These are phyloP conservation scores for Umbelopsis sp. DNA, from an alignment of 192 early-diverging fungal genomes.

Conservation along the genomic window DNA sequence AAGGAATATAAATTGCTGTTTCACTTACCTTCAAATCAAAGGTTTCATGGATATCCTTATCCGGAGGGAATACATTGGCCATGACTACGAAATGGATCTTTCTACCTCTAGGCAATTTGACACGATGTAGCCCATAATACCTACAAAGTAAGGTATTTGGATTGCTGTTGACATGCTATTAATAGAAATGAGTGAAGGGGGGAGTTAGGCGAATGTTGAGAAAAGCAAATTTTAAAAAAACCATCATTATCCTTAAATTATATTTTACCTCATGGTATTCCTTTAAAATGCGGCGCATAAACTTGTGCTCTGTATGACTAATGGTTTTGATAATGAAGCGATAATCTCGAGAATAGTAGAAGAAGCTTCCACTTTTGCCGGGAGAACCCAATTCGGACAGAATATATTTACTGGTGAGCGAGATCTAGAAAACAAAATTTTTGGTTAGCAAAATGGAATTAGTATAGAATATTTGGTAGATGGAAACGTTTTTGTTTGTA, in stretches of 20 bases:
- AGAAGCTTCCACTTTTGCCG: conserved; percentile 96
- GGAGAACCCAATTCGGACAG: conserved; percentile 95
- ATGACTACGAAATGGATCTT: conserved; percentile 99
- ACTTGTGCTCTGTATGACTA: conserved; percentile 95
- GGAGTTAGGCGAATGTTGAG: background rate
- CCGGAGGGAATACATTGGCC: conserved; percentile 98
- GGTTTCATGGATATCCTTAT: conserved; percentile 96
- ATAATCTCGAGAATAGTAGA: conserved; percentile 98
- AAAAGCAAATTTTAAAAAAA: conserved; percentile 22
- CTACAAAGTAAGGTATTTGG: conserved; percentile 91
- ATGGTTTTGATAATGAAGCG: conserved; percentile 99
- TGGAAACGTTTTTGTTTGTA: background rate
- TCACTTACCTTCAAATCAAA: conserved; percentile 85
- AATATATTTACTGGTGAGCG: conserved; percentile 97
- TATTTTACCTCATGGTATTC: conserved; percentile 73
- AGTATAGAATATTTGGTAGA: background rate
- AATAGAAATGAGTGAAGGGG: background rate
- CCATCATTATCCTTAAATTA: conserved; percentile 26
- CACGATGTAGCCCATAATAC: conserved; percentile 94
- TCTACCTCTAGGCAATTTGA: conserved; percentile 87
- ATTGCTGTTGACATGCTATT: conserved; percentile 79
- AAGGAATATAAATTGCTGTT: background rate
- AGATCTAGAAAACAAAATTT: conserved; percentile 57
- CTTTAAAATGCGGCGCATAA: conserved; percentile 85
- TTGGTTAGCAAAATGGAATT: background rate